Evolutionary conservation across 148 eudicot species (phyloP).

Genomic region (Drosera capensis): DNA sequence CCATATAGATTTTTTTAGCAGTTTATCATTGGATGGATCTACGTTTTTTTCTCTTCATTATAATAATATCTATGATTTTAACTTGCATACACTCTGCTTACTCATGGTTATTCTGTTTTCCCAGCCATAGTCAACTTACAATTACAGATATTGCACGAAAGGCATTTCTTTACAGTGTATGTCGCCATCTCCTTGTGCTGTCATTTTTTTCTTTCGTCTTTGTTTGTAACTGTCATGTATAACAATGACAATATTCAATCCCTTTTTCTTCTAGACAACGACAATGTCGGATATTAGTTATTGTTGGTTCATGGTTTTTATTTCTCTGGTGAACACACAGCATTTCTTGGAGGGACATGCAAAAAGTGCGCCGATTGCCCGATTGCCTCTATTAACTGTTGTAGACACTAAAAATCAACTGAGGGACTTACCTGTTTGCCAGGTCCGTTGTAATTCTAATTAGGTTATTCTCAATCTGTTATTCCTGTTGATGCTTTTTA

Average conservation of each 20-base stretch:
- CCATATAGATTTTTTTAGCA: neutral
- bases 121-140: constrained; percentile 81
- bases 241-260: too few species aligned
- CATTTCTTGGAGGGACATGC: constrained; percentile 99
- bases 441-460: constrained; percentile 30
- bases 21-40: neutral
- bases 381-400: constrained; percentile 80
- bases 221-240: too few species aligned
- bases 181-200: constrained; percentile 8
- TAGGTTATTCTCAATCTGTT: constrained; percentile 7
- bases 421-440: constrained; percentile 78
- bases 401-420: constrained; percentile 60
- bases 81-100: neutral
- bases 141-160: constrained; percentile 89
- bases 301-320: too few species aligned
- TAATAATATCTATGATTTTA: neutral
- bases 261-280: too few species aligned
- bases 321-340: constrained; percentile 25
- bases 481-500: constrained; percentile 5
- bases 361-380: constrained; percentile 77
- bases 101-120: constrained; percentile 5
- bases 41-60: neutral
- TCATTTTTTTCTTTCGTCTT: too few species aligned
- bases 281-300: too few species aligned
- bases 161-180: constrained; percentile 94